These are phyloP conservation scores for Starmera dryadoides DNA, from an alignment of 805 yeast genomes.

Conservation along the genomic window DNA sequence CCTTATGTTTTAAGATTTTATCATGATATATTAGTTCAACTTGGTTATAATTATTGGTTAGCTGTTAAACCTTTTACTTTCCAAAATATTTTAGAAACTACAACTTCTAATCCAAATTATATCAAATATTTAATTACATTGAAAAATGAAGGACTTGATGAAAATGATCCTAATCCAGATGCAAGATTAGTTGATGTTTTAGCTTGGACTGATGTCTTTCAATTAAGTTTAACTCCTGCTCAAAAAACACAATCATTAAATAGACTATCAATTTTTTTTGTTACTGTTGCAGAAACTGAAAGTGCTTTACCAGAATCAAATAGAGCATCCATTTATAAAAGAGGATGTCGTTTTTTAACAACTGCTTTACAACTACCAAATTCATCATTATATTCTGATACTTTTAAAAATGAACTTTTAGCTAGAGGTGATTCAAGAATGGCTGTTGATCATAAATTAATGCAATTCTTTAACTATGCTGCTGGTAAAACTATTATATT, in stretches of 20 bases:
- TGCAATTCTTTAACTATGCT: constrained; percentile 24
- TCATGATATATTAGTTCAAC: constrained; percentile 31
- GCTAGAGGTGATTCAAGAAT: constrained; percentile 44
- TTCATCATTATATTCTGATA: constrained; percentile 10
- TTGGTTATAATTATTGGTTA: constrained; percentile 47
- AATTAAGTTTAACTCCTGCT: constrained; percentile 35
- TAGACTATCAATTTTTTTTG: constrained; percentile 40
- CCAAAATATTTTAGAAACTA: constrained; percentile 50
- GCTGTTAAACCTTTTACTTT: constrained; percentile 45
- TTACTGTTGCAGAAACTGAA: constrained; percentile 29
- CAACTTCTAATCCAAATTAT: constrained; percentile 48
- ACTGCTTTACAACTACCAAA: constrained; percentile 9
- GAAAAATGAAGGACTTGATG: constrained; percentile 19
- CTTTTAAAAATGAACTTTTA: constrained; percentile 30
- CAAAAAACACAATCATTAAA: constrained; percentile 48
- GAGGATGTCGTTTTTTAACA: constrained; percentile 14
- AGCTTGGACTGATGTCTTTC: constrained; percentile 47
- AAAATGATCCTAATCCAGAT: constrained; percentile 22
- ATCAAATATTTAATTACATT: constrained; percentile 26
- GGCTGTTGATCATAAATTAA: constrained; percentile 29
- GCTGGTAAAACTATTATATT: constrained; percentile 22
- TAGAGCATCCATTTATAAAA: constrained; percentile 27
- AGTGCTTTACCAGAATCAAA: constrained; percentile 16
- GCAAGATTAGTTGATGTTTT: constrained; percentile 37
- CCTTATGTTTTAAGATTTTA: constrained; percentile 45